Conservation (phyloP, 208 protist species). For the Acanthamoeba lenticulata region DNA sequence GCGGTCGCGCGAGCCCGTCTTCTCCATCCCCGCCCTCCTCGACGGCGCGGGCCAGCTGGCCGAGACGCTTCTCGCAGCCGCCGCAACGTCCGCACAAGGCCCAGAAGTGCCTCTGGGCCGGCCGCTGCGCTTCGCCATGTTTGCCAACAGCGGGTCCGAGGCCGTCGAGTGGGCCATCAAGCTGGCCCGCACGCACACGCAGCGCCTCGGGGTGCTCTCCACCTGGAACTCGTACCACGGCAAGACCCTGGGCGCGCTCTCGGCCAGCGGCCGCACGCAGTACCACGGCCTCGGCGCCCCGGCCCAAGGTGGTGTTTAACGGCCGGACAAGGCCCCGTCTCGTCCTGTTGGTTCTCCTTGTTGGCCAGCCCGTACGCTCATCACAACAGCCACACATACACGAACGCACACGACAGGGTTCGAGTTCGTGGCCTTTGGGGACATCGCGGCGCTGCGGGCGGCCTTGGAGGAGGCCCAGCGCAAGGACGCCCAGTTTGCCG, state of each 20-base stretch:
- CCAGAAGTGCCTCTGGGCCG: neutral
- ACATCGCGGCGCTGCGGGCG: neutral
- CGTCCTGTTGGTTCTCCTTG: too few species aligned
- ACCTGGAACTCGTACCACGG: conserved; percentile 38
- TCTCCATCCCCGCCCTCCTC: conserved; percentile 28
- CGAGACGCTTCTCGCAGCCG: neutral
- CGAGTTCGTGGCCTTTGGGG: conserved; percentile 29
- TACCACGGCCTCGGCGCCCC: conserved; percentile 26
- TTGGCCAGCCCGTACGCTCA: too few species aligned
- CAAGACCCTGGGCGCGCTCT: conserved; percentile 46
- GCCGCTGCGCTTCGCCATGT: neutral
- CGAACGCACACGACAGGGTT: too few species aligned
- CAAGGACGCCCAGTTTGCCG: conserved; percentile 70
- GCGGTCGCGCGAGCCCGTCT: conserved; percentile 4
- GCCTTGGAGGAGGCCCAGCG: neutral
- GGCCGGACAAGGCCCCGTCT: neutral
- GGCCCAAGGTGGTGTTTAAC: neutral
- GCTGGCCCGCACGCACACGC: neutral
- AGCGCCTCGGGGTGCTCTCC: neutral
- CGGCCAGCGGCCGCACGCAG: conserved; percentile 20
- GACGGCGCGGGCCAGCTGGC: conserved; percentile 45
- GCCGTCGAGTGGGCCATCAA: conserved; percentile 55
- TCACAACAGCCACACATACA: neutral
- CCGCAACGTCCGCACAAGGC: neutral
- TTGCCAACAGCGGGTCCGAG: conserved; percentile 59